These are phyloP conservation scores for Kazachstania martiniae DNA, from an alignment of 805 yeast genomes.

Conservation along the genomic window DNA sequence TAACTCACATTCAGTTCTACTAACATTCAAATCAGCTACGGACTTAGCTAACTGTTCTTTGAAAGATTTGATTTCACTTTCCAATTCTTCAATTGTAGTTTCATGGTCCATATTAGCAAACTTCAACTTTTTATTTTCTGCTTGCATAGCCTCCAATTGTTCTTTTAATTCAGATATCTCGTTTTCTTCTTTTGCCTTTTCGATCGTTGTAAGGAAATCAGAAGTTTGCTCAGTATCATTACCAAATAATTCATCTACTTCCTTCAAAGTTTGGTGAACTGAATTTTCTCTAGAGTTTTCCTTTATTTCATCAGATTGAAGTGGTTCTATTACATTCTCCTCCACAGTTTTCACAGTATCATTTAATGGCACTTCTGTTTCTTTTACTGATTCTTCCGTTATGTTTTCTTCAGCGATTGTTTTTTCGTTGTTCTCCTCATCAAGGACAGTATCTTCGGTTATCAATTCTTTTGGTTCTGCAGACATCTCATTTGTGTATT, in stretches of 20 bases:
- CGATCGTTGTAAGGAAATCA: slow-evolving; percentile 23
- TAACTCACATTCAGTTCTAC: slow-evolving; percentile 3
- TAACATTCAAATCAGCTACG: not conserved
- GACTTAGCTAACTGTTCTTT: slow-evolving; percentile 3
- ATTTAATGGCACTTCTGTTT: too few species aligned
- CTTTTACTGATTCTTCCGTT: slow-evolving; percentile 3
- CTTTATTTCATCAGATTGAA: too few species aligned
- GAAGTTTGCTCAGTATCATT: slow-evolving; percentile 8
- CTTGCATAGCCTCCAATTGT: slow-evolving; percentile 30
- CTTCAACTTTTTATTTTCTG: slow-evolving; percentile 26
- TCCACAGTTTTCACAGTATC: too few species aligned
- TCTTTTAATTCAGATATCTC: slow-evolving; percentile 28
- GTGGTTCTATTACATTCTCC: too few species aligned
- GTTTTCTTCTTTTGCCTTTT: slow-evolving; percentile 27
- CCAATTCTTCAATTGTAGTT: slow-evolving; percentile 27
- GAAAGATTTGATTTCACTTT: slow-evolving; percentile 24
- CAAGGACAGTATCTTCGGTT: slow-evolving; percentile 2
- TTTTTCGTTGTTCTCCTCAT: not conserved
- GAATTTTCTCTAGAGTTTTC: too few species aligned
- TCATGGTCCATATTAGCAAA: slow-evolving; percentile 27
- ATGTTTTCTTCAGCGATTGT: slow-evolving; percentile 3
- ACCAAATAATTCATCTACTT: slow-evolving; percentile 8
- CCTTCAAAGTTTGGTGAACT: too few species aligned
- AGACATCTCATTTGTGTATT: slow-evolving; percentile 2
- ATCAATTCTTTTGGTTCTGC: not conserved